Evolutionary conservation across 176 grass and related monocot species (phyloP), one percentile per base, ranked within the genome.

Genomic region (Ampelocalamus luodianensis): DNA sequence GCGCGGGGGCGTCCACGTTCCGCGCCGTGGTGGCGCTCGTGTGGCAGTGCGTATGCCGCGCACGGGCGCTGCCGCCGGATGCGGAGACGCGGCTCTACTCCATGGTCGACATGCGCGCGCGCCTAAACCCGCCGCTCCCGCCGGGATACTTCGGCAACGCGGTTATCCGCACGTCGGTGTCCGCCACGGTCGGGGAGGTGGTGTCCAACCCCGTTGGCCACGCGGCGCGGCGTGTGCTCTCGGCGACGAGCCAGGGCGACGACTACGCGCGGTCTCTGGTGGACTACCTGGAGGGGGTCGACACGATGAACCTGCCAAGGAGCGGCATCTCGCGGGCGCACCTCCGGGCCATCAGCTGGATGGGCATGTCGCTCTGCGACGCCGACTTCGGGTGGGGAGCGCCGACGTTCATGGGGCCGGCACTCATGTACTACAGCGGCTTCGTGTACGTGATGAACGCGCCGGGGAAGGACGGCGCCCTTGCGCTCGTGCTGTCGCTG

Each of bases 311-410:
- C 72, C 45, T 91, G 20, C 93, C 89, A 0, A 16, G 79, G 22
- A 84, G 42, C 49, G 80, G 83, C 54, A 56, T 92, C 66, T 85
- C 86, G 3, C 27, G 32, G 4, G 80, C 83, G 22, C 50, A 89
- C 56, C 68, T 93, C 7, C 88, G 86, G 0, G 90, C 85, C 6
- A 87, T 93, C 37, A 95, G 93, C 88, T 96, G 91, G 93, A 77
- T 93, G 66, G 83, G 91, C 38, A 87, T 96, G 86, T 85, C 91
- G 44, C 83, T 87, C 18, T 62, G 60, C 42, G 88, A 89, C 26
- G 77, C 93, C 5, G 86, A 95, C 71, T 92, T 95, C 37, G 90
- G 93, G 0, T 95, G 93, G 93, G 93, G 93, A 5, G 50, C 53
- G 74, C 88, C 90, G 17, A 74, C 44, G 18, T 91, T 93, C 82